Evolutionary conservation across 208 protist genomes (phyloP).

Genomic region (Trypanosoma boissoni): DNA sequence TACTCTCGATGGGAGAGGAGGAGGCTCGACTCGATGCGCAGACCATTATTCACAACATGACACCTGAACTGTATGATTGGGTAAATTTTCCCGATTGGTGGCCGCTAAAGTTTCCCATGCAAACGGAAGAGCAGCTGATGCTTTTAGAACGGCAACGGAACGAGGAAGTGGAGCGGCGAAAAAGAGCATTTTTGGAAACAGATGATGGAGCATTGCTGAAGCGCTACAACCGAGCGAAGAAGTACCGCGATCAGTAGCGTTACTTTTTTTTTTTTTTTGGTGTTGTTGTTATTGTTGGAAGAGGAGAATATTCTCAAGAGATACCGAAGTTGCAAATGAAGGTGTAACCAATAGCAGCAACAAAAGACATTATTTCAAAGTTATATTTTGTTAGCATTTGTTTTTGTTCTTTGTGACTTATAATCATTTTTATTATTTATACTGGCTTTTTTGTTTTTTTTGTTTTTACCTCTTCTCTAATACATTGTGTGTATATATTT

Average conservation of each 20-base stretch:
- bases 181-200: conserved; percentile 57
- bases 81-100: conserved; percentile 91
- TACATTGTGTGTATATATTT: neutral
- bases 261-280: too few species aligned
- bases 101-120: conserved; percentile 74
- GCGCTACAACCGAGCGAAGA: conserved; percentile 64
- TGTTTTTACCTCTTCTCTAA: neutral
- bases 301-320: too few species aligned
- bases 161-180: conserved; percentile 78
- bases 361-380: too few species aligned
- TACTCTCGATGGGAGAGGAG: conserved; percentile 48
- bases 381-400: too few species aligned
- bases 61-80: conserved; percentile 84
- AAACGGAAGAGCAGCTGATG: conserved; percentile 79
- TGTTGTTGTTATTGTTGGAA: too few species aligned
- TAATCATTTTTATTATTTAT: conserved; percentile 11
- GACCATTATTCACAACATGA: conserved; percentile 76
- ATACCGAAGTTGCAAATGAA: too few species aligned
- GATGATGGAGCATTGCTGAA: conserved; percentile 73
- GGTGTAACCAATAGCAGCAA: too few species aligned
- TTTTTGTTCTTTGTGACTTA: conserved; percentile 13
- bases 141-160: conserved; percentile 66
- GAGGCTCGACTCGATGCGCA: conserved; percentile 73
- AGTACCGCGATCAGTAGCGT: conserved; percentile 58
- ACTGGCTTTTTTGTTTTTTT: conserved; percentile 9